Evolutionary conservation across 805 yeast genomes (phyloP), one percentile per base, ranked within the genome.

Genomic region (Zygotorulaspora florentina): DNA sequence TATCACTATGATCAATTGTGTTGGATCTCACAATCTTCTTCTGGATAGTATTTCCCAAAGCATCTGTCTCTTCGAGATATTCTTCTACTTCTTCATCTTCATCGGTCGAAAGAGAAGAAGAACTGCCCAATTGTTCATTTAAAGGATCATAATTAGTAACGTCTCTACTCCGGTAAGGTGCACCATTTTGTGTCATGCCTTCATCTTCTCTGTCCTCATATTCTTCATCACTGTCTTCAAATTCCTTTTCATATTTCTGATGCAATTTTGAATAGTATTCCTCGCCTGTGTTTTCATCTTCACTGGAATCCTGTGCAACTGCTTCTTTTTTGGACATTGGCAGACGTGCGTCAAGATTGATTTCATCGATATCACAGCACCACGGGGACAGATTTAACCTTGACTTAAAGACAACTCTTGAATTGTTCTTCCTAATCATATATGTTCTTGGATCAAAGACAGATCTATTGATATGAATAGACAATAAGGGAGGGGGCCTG

Each of bases 401-500:
- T 35, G 78, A 58, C 3, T 95, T 91, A 69, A 89, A 89, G 9
- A 77, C 66, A n/a, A 91, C 91, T 42, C 79, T 77, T 4, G 96
- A 84, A 40, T 86, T 80, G 62, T 90, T 90, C 63, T 91, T 91
- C 52, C 87, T 77, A 23, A 88, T 85, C 72, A 77, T 79, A 49
- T 86, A 93, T 0, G 96, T 85, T 45, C 79, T 71, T 45, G 93
- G 87, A 64, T 91, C 97, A 65, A 89, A 91, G 11, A 87, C 96
- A 2, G 96, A 87, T 59, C 99, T 78, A 64, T 91, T 91, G 51
- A 91, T 85, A 64, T 93, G 98, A 36, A 91, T 76, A 43, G 91
- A 79, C 38, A 91, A 71, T 45, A 87, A 73, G 9, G 89, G 84
- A 1, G 97, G 96, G 0, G 93, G 91, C 57, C 90, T 75, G 17